Base-by-base conservation (phyloP, 805 yeast species). In the Metschnikowia cubensis region DNA sequence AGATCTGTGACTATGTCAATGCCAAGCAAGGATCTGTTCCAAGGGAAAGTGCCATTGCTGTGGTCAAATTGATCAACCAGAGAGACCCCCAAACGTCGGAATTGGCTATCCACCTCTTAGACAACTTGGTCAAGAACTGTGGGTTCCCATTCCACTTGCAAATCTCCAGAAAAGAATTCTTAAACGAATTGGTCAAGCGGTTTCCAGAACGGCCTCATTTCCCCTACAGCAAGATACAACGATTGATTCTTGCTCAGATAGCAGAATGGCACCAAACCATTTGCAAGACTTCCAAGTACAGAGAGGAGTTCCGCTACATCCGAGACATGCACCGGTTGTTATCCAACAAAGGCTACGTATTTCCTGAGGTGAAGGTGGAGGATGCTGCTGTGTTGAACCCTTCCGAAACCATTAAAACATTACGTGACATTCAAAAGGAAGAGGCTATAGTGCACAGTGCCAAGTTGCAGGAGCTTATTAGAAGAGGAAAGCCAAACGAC, bases 191-290 rank as follows among this genome's bases (percentile, higher is more conserved):
- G 62, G 99, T 94, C 21, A 87, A 89, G 61, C 73, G 89, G 65
- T 94, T 94, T 71, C 98, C 98, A 1, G 97, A 91, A 64, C 82
- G 89, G 62, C 98, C 99, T 1, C 96, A 97, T 3, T 70, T 85
- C 53, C 81, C 91, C 35, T 89, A 87, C 68, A 76, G 92, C 17
- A 79, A 90, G 55, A 84, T 89, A 22, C 98, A 94, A 66, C 76
- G 89, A 64, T 76, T 90, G 59, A 83, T 92, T 55, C 76, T 94
- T 62, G 91, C 94, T 51, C 89, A 91, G 50, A 86, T 94, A 61
- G 96, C 92, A 68, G 98, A 94, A 68, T 94, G 99, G 99, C 84
- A 88, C 65, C 95, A 89, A 66, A 92, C 98, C 1, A 83, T 94
- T 49, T 92, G 97, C 69, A 83, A 84, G 61, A 89, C 94, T 47